Evolutionary conservation across 2,329 filamentous ascomycete genomes (phyloP).

Genomic region (Aspergillus sp.): DNA sequence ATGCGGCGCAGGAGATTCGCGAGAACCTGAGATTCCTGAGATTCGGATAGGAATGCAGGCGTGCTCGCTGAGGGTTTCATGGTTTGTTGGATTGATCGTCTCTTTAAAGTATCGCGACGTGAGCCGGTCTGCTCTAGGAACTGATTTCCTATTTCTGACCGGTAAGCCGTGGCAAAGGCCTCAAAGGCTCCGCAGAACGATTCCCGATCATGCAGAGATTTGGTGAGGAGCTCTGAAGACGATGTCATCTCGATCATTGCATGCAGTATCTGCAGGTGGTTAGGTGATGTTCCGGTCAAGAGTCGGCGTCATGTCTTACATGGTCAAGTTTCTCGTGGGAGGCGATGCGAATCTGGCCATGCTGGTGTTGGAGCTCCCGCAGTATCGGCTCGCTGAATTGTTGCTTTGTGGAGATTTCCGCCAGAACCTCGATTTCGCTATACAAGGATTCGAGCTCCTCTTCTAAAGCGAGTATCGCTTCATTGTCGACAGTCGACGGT

Average conservation of each 20-base stretch:
- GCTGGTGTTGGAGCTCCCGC: conserved; percentile 31
- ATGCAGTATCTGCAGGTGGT: conserved; percentile 28
- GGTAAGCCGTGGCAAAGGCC: conserved; percentile 29
- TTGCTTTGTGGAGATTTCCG: conserved; percentile 43
- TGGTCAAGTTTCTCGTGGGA: conserved; percentile 34
- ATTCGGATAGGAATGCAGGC: conserved; percentile 13
- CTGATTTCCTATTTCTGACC: conserved; percentile 25
- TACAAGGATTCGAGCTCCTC: conserved; percentile 40
- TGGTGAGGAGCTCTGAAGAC: conserved; percentile 26
- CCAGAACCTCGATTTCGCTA: conserved; percentile 37
- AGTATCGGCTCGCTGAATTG: conserved; percentile 41
- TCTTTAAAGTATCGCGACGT: conserved; percentile 26
- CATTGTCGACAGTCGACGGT: conserved; percentile 4
- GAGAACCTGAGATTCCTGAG: conserved; percentile 26
- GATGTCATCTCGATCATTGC: conserved; percentile 32
- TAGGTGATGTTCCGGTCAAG: neutral
- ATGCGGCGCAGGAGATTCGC: conserved; percentile 33
- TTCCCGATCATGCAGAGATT: conserved; percentile 29
- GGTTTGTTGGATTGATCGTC: conserved; percentile 24
- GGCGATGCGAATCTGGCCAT: conserved; percentile 25
- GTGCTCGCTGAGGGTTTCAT: conserved; percentile 14
- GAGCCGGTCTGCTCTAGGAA: conserved; percentile 19
- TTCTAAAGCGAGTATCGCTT: conserved; percentile 24
- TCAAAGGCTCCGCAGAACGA: conserved; percentile 35
- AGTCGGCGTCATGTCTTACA: conserved; percentile 24